These are phyloP conservation scores for Carex myosuroides DNA, from an alignment of 176 grass and related monocot species.

Conservation along the genomic window DNA sequence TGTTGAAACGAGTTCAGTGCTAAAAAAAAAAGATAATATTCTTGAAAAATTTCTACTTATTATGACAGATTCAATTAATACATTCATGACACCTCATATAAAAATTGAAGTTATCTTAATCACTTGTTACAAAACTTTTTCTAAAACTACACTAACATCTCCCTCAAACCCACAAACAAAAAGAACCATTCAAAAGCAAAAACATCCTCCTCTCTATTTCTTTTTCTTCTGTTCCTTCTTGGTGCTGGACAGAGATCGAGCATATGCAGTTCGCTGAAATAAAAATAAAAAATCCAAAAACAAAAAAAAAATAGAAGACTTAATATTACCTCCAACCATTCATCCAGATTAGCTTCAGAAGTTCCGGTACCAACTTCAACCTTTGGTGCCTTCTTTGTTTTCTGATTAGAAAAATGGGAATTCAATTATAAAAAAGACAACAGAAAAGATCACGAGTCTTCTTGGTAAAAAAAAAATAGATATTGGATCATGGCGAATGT, in stretches of 20 bases:
- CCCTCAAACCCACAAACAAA: neutral
- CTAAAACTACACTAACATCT: slow-evolving; percentile 10
- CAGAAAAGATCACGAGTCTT: neutral
- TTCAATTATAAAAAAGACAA: slow-evolving; percentile 1
- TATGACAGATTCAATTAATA: neutral
- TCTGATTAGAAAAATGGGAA: slow-evolving; percentile 33
- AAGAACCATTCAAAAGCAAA: neutral
- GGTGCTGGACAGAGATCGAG: neutral
- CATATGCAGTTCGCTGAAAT: slow-evolving; percentile 23
- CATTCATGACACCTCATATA: neutral
- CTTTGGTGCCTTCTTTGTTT: slow-evolving; percentile 84
- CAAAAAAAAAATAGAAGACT: neutral
- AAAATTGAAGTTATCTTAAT: slow-evolving; percentile 6
- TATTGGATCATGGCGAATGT: neutral
- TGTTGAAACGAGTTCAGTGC: neutral
- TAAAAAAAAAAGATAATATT: neutral
- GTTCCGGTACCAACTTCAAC: slow-evolving; percentile 78
- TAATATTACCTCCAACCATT: slow-evolving; percentile 78
- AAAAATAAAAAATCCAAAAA: neutral
- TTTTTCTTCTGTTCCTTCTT: slow-evolving; percentile 28
- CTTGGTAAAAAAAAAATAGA: neutral
- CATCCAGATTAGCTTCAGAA: slow-evolving; percentile 72
- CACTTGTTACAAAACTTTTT: slow-evolving; percentile 18
- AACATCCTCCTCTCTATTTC: neutral
- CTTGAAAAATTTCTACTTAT: slow-evolving; percentile 17